Evolutionary conservation across 345 rosid species (phyloP), one percentile per base, ranked within the genome.

Genomic region (Bruguiera sexangula): DNA sequence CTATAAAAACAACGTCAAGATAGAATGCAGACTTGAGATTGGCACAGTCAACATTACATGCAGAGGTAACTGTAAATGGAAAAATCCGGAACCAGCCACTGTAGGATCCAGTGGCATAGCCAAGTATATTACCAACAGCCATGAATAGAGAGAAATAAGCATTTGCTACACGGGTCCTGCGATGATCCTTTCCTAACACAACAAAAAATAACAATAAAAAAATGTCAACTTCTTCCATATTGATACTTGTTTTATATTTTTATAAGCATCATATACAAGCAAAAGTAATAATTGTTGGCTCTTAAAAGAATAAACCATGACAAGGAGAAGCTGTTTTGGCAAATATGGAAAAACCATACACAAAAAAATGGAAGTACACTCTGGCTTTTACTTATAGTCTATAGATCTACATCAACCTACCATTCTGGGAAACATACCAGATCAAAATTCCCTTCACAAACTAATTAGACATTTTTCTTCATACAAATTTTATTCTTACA

Each of bases 11-110:
- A 34, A 92, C 73, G 36, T 95, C 96, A 75, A 92, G 78, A 76
- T 84, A 82, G 88, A 95, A 95, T 31, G 97, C 99, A 75, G 99
- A 84, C 87, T 95, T 95, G 81, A 90, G 90, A 82, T 95, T 95
- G 76, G 96, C 98, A 73, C 98, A 92, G 76, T 90, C 88, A 60
- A 69, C 81, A 79, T 88, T 69, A 75, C 97, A 92, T 52, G 92
- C 99, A 75, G 78, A 13, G 5, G 98, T 88, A 78, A 81, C 57
- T 3, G 98, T 95, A 68, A 95, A 90, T 24, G 91, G 85, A 46
- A 95, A 80, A 77, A 95, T 63, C 89, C 85, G 92, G 80, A 74
- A 88, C 99, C 99, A 95, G 55, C 96, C 87, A 78, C 87, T 95
- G 74, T 72, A 92, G 65, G 98, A 65, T 74, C 97, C 99, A 60